Conservation (phyloP, 805 yeast genomes). For the Candida ortonii region DNA sequence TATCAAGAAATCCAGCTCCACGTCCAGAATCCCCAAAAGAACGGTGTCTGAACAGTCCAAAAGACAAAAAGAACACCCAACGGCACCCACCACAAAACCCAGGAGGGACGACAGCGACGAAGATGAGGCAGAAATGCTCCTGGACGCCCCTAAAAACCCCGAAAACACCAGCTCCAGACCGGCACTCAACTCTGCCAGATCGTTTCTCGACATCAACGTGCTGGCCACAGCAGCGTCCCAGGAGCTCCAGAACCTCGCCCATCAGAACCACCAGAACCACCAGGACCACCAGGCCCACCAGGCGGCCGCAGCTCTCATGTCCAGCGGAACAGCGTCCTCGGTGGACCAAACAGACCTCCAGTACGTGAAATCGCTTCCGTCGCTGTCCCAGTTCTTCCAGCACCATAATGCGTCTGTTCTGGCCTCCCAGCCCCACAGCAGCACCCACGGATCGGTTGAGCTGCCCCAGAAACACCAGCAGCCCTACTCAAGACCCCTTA, state of each 20-base stretch:
- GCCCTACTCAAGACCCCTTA: constrained; percentile 29
- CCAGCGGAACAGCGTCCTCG: constrained; percentile 9
- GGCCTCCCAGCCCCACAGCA: constrained; percentile 34
- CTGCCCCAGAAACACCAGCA: constrained; percentile 15
- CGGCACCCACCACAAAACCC: constrained; percentile 1
- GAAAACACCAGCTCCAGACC: constrained; percentile 19
- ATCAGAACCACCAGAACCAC: constrained; percentile 17
- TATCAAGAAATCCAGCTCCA: constrained; percentile 20
- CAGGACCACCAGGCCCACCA: constrained; percentile 15
- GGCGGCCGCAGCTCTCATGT: constrained; percentile 20
- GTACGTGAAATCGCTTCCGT: constrained; percentile 51
- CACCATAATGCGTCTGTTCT: constrained; percentile 31
- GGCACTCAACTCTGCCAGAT: constrained; percentile 18
- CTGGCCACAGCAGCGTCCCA: constrained; percentile 55
- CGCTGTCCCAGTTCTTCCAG: constrained; percentile 47
- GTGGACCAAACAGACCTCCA: constrained; percentile 22
- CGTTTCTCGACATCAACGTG: constrained; percentile 44
- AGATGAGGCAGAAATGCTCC: constrained; percentile 24
- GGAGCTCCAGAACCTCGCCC: constrained; percentile 44
- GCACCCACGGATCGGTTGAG: constrained; percentile 30
- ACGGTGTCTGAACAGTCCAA: constrained; percentile 5
- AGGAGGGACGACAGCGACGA: constrained; percentile 18
- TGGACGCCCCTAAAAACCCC: too few relatives aligned
- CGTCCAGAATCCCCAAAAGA: constrained; percentile 16
- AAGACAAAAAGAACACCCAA: constrained; percentile 5